Percentiles rank a stretch among this genome's conserved stretches.
Evolutionary conservation across 2,329 filamentous ascomycete genomes (phyloP).

Genomic region (Talaromyces sp.): DNA sequence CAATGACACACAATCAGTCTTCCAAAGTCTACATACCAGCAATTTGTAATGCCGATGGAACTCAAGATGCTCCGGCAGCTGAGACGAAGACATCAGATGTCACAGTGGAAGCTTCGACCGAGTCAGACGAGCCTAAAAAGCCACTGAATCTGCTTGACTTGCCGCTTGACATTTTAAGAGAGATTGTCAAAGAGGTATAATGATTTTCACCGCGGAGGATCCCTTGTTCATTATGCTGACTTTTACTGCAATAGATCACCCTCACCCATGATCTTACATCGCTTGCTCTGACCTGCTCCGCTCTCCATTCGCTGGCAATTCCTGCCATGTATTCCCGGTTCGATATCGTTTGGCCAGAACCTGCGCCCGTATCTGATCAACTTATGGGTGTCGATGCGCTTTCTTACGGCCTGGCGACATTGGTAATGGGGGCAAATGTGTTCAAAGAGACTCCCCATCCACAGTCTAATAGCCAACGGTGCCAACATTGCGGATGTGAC

Average conservation of each 20-base stretch:
- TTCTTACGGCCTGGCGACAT: constrained; percentile 75
- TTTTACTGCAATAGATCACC: constrained; percentile 56
- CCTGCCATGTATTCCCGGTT: constrained; percentile 81
- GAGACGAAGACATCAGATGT: neutral
- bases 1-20: neutral
- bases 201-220: neutral
- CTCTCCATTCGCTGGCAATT: constrained; percentile 69
- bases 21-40: neutral
- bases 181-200: constrained; percentile 72
- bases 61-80: neutral
- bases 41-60: neutral
- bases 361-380: constrained; percentile 60
- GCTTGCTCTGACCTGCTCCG: constrained; percentile 73
- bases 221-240: constrained; percentile 1
- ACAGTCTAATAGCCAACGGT: constrained; percentile 18
- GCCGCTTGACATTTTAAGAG: constrained; percentile 71
- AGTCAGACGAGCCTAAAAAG: constrained; percentile 34
- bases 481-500: constrained; percentile 33
- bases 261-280: constrained; percentile 79
- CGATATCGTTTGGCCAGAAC: constrained; percentile 84
- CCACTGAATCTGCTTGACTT: constrained; percentile 69
- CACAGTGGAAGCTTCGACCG: neutral
- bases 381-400: constrained; percentile 75
- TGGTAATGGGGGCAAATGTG: constrained; percentile 68
- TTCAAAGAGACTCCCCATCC: constrained; percentile 52